Percentiles rank a stretch among this genome's conserved stretches.
Evolutionary conservation across 176 grass and related monocot species (phyloP).

Genomic region (Echinochloa phyllopogon): DNA sequence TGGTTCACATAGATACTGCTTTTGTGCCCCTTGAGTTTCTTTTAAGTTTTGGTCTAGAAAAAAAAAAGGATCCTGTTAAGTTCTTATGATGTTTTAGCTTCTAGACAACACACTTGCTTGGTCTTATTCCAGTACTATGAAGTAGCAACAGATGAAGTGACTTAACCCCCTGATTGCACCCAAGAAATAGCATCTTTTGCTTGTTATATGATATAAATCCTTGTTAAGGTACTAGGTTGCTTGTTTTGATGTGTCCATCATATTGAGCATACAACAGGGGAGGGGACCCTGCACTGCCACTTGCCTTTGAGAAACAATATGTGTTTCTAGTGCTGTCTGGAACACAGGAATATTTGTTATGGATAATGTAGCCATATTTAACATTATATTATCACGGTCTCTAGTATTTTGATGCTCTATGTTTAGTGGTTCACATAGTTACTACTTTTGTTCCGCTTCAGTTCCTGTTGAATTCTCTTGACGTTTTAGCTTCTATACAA

Average conservation of each 20-base stretch:
- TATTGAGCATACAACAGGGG: not conserved
- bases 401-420: not conserved
- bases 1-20: not conserved
- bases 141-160: not conserved
- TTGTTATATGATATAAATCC: not conserved
- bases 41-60: too few relatives aligned
- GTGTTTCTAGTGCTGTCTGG: not conserved
- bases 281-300: not conserved
- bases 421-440: constrained; percentile 5
- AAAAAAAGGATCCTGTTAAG: not conserved
- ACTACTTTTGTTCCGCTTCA: not conserved
- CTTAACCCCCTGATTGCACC: constrained; percentile 16
- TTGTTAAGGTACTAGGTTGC: not conserved
- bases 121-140: not conserved
- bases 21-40: not conserved
- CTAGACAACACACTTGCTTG: not conserved
- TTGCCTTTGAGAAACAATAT: constrained; percentile 23
- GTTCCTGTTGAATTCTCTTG: not conserved
- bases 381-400: not conserved
- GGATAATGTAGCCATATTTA: not conserved
- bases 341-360: not conserved
- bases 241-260: not conserved
- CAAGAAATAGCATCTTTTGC: not conserved
- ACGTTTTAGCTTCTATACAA: constrained; percentile 12
- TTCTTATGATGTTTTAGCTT: constrained; percentile 11